Base-by-base conservation (phyloP, 2,329 filamentous ascomycete genomes). In the Botrytis fabae region DNA sequence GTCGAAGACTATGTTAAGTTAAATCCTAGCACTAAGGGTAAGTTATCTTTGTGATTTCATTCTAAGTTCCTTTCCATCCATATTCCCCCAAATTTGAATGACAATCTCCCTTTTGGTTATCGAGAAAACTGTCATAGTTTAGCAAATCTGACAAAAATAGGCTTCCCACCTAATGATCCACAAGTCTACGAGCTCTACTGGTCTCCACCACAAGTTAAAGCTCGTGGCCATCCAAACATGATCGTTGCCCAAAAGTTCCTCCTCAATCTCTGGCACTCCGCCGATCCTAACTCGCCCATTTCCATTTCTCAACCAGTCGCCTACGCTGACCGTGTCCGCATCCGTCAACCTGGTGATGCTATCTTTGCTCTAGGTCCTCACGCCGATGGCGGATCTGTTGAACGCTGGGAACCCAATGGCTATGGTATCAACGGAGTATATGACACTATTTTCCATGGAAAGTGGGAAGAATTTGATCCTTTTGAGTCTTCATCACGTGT, bases 381-480 rank as follows among this genome's bases (percentile, higher is more conserved):
- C 79, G 85, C 91, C 1, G 92, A 94, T 77, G 91, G 91, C 22
- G 92, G 92, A 35, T 92, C 90, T 70, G 87, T 93, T 1, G 92
- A 94, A 82, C 86, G 92, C 4, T 94, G 92, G 92, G 92, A 94
- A 80, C 84, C 84, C 44, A 82, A 87, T 0, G 92, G 92, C 1
- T 95, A 94, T 76, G 89, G 90, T 0, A 83, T 80, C 2, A 87
- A 90, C 20, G 84, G 85, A 3, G 92, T 95, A 4, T 98, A 97
- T 81, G 87, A 92, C 74, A 83, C 86, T 32, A 87, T 98, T 14
- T 91, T 94, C 72, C 82, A 87, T 32, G 95, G 95, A 0, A 82
- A 85, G 0, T 97, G 94, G 94, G 93, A 97, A 76, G 81, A 86
- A 3, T 95, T 93, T 79, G 93, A 98, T 78, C 89, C 94, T 0